Conservation (phyloP, 2,329 filamentous ascomycete species). For the Diplodia mutila region DNA sequence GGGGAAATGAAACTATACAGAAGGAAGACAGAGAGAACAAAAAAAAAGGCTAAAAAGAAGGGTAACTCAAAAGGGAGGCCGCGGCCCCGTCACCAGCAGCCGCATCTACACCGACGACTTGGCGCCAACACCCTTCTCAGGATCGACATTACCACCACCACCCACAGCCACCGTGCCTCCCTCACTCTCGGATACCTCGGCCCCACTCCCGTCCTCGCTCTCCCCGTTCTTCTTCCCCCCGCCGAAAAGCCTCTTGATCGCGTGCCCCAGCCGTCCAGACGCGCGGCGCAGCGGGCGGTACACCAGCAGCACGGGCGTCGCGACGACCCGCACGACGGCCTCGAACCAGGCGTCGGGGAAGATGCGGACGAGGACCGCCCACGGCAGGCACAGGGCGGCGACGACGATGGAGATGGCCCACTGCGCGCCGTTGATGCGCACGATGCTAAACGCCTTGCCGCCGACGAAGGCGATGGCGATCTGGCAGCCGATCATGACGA, state of each 20-base stretch:
- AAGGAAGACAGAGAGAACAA: neutral
- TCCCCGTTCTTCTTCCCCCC: conserved; percentile 27
- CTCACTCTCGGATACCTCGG: conserved; percentile 17
- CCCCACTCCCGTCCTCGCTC: conserved; percentile 4
- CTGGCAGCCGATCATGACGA: conserved; percentile 83
- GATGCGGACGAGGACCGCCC: conserved; percentile 79
- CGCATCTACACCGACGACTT: neutral
- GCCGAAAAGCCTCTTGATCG: conserved; percentile 28
- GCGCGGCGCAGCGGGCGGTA: conserved; percentile 33
- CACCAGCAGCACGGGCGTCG: conserved; percentile 33
- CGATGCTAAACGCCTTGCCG: conserved; percentile 77
- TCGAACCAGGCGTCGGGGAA: conserved; percentile 68
- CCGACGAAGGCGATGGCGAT: conserved; percentile 89
- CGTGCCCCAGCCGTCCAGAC: conserved; percentile 19
- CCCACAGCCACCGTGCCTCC: neutral
- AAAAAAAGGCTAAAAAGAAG: neutral
- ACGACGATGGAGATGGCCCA: conserved; percentile 88
- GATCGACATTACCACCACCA: neutral
- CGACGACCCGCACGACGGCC: conserved; percentile 27
- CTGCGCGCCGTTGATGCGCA: conserved; percentile 68
- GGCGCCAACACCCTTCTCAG: neutral
- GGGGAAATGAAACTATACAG: neutral
- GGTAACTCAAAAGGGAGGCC: too few relatives aligned
- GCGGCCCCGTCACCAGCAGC: too few relatives aligned
- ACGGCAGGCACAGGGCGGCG: conserved; percentile 78